Percentiles rank a stretch among this genome's conserved stretches.
phyloP scores from a whole-genome alignment of 2,329 filamentous ascomycete species.

The Colletotrichum sp. region DNA sequence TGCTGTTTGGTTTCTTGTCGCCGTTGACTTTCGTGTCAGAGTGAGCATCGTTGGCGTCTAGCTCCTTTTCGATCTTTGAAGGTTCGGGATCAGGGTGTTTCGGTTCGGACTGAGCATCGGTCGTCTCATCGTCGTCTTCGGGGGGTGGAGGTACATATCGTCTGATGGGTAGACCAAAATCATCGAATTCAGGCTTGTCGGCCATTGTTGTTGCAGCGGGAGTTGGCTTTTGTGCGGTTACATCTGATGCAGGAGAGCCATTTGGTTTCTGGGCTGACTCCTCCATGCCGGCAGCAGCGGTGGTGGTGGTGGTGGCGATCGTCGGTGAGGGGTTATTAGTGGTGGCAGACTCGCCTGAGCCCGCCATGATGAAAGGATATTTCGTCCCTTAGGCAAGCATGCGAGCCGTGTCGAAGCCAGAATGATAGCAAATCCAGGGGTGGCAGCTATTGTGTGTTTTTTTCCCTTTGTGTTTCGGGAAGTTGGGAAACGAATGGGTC shows the following conservation, averaged over 20 bases:
- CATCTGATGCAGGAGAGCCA: conserved; percentile 21
- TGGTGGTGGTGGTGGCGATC: background rate
- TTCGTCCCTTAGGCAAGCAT: conserved; percentile 10
- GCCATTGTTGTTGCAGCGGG: conserved; percentile 32
- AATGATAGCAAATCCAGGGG: background rate
- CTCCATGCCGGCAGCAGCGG: conserved; percentile 28
- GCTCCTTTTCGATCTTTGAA: conserved; percentile 8
- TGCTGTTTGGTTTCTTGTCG: background rate
- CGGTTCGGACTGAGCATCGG: background rate
- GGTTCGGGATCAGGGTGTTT: background rate
- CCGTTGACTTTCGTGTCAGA: conserved; percentile 12
- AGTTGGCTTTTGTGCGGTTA: conserved; percentile 31
- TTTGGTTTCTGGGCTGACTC: conserved; percentile 17
- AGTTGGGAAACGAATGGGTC: conserved; percentile 5
- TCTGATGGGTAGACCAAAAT: conserved; percentile 73
- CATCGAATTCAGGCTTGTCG: conserved; percentile 61
- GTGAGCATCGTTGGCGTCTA: background rate
- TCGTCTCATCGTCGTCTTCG: conserved; percentile 14
- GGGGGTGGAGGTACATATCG: conserved; percentile 44
- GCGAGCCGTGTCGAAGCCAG: background rate
- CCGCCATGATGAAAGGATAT: conserved; percentile 18
- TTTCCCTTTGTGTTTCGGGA: conserved; percentile 14
- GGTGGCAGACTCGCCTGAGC: conserved; percentile 14
- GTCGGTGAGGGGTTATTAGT: background rate
- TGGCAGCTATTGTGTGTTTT: background rate